These are phyloP conservation scores for Fragaria vesca DNA, from an alignment of 306 rosid species.

Conservation along the genomic window DNA sequence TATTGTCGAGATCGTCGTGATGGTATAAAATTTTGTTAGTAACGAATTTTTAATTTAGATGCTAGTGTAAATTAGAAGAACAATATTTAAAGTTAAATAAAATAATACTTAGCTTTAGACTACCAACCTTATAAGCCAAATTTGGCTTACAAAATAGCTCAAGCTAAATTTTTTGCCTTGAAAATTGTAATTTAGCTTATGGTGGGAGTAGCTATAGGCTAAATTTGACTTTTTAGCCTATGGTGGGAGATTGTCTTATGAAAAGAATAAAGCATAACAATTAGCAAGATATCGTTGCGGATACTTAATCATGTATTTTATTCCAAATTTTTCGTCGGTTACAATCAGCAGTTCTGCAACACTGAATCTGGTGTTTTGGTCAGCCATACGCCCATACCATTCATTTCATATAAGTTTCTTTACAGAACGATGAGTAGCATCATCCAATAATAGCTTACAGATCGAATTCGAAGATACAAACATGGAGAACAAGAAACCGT, in stretches of 20 bases:
- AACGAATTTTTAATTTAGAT: too few relatives aligned
- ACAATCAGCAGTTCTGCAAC: neutral
- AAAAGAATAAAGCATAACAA: neutral
- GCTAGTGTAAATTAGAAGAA: too few relatives aligned
- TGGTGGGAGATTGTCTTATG: neutral
- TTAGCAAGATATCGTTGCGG: neutral
- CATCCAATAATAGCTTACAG: neutral
- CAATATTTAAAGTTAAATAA: too few relatives aligned
- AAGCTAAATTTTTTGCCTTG: too few relatives aligned
- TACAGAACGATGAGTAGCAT: neutral
- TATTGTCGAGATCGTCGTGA: too few relatives aligned
- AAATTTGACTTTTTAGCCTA: too few relatives aligned
- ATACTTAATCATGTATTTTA: neutral
- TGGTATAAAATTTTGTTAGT: too few relatives aligned
- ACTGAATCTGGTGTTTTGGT: neutral
- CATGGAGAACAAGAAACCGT: neutral
- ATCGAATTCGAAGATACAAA: neutral
- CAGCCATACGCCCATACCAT: neutral
- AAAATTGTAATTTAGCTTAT: too few relatives aligned
- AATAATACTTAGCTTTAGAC: too few relatives aligned
- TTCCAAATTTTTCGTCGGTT: neutral
- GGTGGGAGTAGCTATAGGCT: too few relatives aligned
- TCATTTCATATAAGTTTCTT: slow-evolving; percentile 2
- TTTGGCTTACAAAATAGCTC: too few relatives aligned
- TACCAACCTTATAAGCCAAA: too few relatives aligned